Evolutionary conservation across 2,329 filamentous ascomycete genomes (phyloP), one percentile per base, ranked within the genome.

Genomic region (Geosmithia putterillii): DNA sequence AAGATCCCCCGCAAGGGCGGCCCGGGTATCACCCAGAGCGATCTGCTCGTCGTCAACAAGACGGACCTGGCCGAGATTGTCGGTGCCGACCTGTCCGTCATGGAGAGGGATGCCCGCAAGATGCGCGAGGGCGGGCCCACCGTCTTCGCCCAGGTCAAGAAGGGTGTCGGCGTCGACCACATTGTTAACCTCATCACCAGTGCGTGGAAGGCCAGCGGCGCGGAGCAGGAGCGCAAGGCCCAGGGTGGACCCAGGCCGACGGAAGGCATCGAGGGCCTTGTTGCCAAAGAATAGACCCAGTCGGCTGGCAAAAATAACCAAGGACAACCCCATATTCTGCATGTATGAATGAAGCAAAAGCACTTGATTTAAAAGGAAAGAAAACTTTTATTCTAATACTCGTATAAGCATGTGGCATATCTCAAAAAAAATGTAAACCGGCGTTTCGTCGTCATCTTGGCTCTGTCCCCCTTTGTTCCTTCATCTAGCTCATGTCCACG

Each of bases 121-220:
- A 98, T 98, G 78, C 75, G 92, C 42, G 90, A 96, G 63, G 90
- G 88, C 2, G 92, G 92, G 0, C 92, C 92, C 5, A 95, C 90
- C 0, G 85, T 98, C 3, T 95, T 96, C 59, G 90, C 89, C 0
- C 87, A 94, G 67, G 89, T 98, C n/a, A 98, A 96, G 77, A 83
- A 88, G 64, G 80, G 81, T 2, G 82, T 88, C 47, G 87, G 80
- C 2, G 79, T 96, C 7, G 76, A 88, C 47, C 82, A 92, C 59
- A 95, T 96, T 57, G 78, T 94, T 15, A 84, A 86, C 51, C 62
- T 96, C 64, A 86, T 98, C 42, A 54, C 92, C 54, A 94, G 87
- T 57, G 89, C 89, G 6, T 96, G 92, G 92, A 90, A 81, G 70
- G 81, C 81, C 10, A 92, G 86, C 54, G 90, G 90, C 23, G 92